Conservation (phyloP, 768 basidiomycete species). For the Pleurotus salmoneostramineus region DNA sequence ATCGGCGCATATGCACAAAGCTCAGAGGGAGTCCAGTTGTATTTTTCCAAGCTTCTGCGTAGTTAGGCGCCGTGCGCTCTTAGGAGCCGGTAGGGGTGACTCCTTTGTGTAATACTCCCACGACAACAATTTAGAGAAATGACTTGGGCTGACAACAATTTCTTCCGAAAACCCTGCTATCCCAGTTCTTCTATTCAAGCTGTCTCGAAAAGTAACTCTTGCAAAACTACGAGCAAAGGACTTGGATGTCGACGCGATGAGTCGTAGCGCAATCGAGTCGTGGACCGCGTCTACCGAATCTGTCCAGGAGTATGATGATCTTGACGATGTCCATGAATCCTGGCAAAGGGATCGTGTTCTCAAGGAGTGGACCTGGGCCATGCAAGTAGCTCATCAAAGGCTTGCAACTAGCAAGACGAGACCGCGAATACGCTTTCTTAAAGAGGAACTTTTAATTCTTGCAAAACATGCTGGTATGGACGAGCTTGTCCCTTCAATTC, state of each 20-base stretch:
- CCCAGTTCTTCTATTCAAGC: conserved; percentile 18
- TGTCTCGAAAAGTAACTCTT: conserved; percentile 34
- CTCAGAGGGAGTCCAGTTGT: background rate
- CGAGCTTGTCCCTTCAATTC: background rate
- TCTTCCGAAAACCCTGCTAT: too few relatives aligned
- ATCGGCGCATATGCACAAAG: conserved; percentile 12
- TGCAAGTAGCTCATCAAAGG: conserved; percentile 47
- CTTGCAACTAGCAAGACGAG: conserved; percentile 54
- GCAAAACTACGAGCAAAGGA: conserved; percentile 50
- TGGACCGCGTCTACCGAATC: conserved; percentile 53
- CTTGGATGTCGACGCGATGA: conserved; percentile 31
- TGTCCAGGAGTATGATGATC: conserved; percentile 23
- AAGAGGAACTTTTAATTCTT: conserved; percentile 56
- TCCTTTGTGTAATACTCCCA: too few relatives aligned
- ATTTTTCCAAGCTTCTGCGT: background rate
- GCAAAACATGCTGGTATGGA: conserved; percentile 53
- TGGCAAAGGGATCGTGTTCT: conserved; percentile 56
- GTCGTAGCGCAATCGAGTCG: conserved; percentile 54
- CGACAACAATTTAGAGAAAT: too few relatives aligned
- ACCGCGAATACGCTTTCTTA: conserved; percentile 51
- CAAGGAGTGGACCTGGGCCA: conserved; percentile 51
- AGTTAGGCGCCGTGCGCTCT: background rate
- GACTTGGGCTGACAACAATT: too few relatives aligned
- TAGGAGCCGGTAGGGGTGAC: too few relatives aligned
- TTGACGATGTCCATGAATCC: conserved; percentile 23